Evolutionary conservation across 1,284 basidiomycete species (phyloP).

Genomic region (Ustilago tritici): DNA sequence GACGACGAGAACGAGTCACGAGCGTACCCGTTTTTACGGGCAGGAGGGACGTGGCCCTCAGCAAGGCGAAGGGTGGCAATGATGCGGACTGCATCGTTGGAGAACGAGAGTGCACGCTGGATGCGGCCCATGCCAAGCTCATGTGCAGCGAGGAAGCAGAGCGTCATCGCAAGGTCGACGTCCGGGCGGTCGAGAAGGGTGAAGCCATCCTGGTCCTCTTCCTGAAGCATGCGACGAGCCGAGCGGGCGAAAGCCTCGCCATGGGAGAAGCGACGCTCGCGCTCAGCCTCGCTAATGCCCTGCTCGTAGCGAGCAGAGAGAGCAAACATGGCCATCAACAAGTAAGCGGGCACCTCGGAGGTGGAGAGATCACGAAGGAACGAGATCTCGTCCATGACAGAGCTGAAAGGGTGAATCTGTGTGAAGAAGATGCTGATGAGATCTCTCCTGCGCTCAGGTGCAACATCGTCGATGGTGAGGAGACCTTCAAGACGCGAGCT

Average conservation of each 20-base stretch:
- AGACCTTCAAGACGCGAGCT: constrained; percentile 25
- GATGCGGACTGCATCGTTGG: constrained; percentile 55
- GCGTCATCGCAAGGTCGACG: constrained; percentile 70
- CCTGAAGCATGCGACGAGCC: constrained; percentile 59
- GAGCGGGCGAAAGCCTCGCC: constrained; percentile 53
- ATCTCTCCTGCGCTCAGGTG: constrained; percentile 44
- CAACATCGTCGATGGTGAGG: constrained; percentile 37
- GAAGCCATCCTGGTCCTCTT: constrained; percentile 42
- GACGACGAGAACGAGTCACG: constrained; percentile 38
- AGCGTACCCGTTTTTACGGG: constrained; percentile 31
- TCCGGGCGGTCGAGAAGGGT: constrained; percentile 52
- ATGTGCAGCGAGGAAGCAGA: constrained; percentile 70
- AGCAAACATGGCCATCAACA: constrained; percentile 72
- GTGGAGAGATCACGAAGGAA: constrained; percentile 71
- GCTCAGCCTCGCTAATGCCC: constrained; percentile 42
- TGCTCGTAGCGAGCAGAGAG: constrained; percentile 70
- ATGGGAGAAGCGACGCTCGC: constrained; percentile 40
- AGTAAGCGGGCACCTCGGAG: constrained; percentile 69
- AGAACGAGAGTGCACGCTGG: constrained; percentile 69
- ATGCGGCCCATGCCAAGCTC: constrained; percentile 70
- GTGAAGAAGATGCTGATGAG: constrained; percentile 70
- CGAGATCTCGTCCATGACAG: constrained; percentile 71
- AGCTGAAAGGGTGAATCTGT: constrained; percentile 70
- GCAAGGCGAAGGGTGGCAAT: constrained; percentile 42
- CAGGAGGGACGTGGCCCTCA: constrained; percentile 32